Conservation (phyloP, 208 protist genomes). For the Crithidia acanthocephali region DNA sequence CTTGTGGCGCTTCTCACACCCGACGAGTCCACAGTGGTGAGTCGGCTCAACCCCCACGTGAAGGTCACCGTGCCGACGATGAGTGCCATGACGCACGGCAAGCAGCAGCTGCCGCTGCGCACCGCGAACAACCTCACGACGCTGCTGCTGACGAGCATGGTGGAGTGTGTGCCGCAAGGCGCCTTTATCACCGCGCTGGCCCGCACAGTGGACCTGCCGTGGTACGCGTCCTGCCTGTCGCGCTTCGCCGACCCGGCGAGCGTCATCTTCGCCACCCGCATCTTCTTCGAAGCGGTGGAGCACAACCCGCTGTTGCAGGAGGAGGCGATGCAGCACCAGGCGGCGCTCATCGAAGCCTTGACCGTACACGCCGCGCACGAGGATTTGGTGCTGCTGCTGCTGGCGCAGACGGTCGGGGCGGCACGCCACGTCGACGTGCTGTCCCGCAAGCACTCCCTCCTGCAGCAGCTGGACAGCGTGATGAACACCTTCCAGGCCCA, state of each 20-base stretch:
- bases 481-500: constrained; percentile 48
- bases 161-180: constrained; percentile 53
- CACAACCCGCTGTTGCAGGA: constrained; percentile 52
- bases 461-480: constrained; percentile 66
- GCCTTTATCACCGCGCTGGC: constrained; percentile 53
- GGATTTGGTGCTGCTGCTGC: constrained; percentile 73
- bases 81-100: constrained; percentile 31
- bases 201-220: constrained; percentile 59
- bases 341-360: constrained; percentile 65
- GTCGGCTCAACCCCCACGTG: constrained; percentile 27
- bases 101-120: constrained; percentile 38
- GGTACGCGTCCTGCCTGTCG: constrained; percentile 66
- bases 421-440: constrained; percentile 59
- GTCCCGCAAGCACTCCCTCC: constrained; percentile 54
- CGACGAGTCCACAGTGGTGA: constrained; percentile 26
- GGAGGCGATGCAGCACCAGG: constrained; percentile 56
- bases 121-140: constrained; percentile 51
- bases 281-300: constrained; percentile 75
- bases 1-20: constrained; percentile 71
- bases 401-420: constrained; percentile 62
- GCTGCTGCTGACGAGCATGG: constrained; percentile 58
- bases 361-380: constrained; percentile 62
- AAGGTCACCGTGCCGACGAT: constrained; percentile 49
- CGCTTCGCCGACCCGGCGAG: constrained; percentile 70
- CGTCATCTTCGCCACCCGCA: constrained; percentile 73